Percentiles rank a stretch among this genome's conserved stretches.
Conservation (phyloP, 169 alveolate genomes). For the Plasmodium reichenowi region DNA sequence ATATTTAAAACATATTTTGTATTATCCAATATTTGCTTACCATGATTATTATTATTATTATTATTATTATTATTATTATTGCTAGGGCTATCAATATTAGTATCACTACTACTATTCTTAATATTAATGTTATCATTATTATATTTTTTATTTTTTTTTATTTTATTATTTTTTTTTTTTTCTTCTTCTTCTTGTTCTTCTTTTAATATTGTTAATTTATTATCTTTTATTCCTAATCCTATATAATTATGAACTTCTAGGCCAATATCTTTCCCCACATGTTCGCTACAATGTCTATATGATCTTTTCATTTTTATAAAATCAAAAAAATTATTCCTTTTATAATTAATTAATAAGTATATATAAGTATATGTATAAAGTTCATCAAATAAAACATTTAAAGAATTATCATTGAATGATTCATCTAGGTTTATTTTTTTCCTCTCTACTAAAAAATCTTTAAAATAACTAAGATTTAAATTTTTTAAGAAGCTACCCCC, state of each 20-base stretch:
- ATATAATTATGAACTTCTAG: slow-evolving; percentile 44
- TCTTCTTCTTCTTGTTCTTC: not conserved
- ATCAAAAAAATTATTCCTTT: slow-evolving; percentile 59
- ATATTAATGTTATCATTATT: not conserved
- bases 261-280: slow-evolving; percentile 49
- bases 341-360: slow-evolving; percentile 33
- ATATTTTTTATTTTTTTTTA: not conserved
- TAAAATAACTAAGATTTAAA: slow-evolving; percentile 17
- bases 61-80: not conserved
- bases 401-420: not conserved
- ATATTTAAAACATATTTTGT: slow-evolving; percentile 46
- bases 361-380: slow-evolving; percentile 36
- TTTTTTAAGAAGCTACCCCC: slow-evolving; percentile 19
- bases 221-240: not conserved
- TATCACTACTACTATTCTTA: not conserved
- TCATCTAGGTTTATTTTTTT: slow-evolving; percentile 18
- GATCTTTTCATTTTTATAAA: slow-evolving; percentile 43
- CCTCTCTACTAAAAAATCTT: slow-evolving; percentile 39
- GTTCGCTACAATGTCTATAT: slow-evolving; percentile 75
- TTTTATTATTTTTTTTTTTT: not conserved
- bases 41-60: not conserved
- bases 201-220: not conserved
- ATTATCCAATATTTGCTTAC: not conserved
- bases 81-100: not conserved
- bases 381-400: slow-evolving; percentile 38